These are phyloP conservation scores for Daldinia grandis DNA, from an alignment of 495 filamentous ascomycete species.

Conservation along the genomic window DNA sequence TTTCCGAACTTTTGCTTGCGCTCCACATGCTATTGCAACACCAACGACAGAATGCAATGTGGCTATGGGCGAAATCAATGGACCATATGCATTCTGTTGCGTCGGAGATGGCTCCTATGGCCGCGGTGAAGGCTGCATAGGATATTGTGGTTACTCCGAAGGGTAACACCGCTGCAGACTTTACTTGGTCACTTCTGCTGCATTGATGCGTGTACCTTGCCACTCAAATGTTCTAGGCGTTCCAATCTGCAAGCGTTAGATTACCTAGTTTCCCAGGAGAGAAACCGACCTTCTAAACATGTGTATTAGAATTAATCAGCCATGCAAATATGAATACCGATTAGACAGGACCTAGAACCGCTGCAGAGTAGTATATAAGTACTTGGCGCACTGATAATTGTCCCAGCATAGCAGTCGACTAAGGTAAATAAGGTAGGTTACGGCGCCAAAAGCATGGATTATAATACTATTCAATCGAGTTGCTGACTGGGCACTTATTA, in stretches of 20 bases:
- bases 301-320: background rate
- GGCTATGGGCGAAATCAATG: background rate
- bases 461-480: no score
- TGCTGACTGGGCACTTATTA: no score
- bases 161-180: background rate
- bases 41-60: background rate
- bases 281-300: background rate
- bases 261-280: background rate
- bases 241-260: background rate
- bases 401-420: background rate
- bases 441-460: no score
- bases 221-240: background rate
- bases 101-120: background rate
- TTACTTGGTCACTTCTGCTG: background rate
- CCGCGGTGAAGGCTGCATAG: background rate
- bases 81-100: background rate
- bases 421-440: background rate
- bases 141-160: background rate
- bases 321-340: background rate
- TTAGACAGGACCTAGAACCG: background rate
- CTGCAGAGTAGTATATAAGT: background rate
- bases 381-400: background rate
- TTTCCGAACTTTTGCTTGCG: background rate
- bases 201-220: background rate
- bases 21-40: background rate